A percentile compares a stretch with the other conserved stretches of the same genome.
These are phyloP conservation scores for Peltaster fructicola DNA, from an alignment of 2,329 filamentous ascomycete species.

Conservation along the genomic window DNA sequence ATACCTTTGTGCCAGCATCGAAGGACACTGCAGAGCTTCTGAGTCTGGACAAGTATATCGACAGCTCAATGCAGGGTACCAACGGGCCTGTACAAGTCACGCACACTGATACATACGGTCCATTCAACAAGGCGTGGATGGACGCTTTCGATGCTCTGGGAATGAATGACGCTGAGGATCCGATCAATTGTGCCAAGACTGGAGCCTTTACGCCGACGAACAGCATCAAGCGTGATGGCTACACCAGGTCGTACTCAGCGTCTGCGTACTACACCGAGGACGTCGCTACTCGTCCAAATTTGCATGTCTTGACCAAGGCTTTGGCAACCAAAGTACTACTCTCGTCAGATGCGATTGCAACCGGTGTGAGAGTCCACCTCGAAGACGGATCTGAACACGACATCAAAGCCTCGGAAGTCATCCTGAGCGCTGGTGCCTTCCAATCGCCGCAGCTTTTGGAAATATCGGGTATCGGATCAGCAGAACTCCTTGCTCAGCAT, in stretches of 20 bases:
- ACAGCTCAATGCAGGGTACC: conserved; percentile 2
- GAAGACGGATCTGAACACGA: no score
- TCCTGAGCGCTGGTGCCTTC: conserved; percentile 37
- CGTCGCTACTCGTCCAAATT: no score
- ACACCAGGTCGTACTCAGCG: conserved; percentile 34
- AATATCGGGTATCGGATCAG: conserved; percentile 40
- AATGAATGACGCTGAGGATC: conserved; percentile 24
- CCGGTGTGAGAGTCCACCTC: no score
- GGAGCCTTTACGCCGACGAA: conserved; percentile 34
- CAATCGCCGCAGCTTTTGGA: conserved; percentile 43
- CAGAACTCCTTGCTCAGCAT: conserved; percentile 28
- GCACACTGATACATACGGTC: conserved; percentile 17
- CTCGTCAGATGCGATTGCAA: no score
- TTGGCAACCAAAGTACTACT: conserved; percentile 13
- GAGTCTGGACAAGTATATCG: conserved; percentile 17
- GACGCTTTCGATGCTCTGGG: conserved; percentile 31
- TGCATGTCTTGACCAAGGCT: conserved; percentile 17
- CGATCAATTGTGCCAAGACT: conserved; percentile 31
- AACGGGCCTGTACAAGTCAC: conserved; percentile 3
- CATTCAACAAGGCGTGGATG: conserved; percentile 22
- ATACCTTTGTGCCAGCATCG: no score
- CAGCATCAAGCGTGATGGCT: conserved; percentile 30
- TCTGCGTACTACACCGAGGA: no score
- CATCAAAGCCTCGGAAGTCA: conserved; percentile 20
- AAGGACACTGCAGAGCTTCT: no score